These are phyloP conservation scores for Spergularia bocconei DNA, from an alignment of 148 eudicot genomes.

Conservation along the genomic window DNA sequence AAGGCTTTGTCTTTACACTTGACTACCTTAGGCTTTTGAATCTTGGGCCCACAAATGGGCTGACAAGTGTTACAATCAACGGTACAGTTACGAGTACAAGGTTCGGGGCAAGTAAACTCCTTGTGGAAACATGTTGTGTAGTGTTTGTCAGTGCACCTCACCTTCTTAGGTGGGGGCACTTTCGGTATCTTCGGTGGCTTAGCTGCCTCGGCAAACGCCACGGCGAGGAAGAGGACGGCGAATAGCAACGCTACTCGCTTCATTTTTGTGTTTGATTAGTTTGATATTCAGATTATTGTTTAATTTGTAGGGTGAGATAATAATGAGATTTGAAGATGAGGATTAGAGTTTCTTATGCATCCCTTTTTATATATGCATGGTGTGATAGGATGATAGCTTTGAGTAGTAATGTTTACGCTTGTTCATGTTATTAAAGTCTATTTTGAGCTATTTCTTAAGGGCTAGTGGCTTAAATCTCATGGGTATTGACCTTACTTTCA, in stretches of 20 bases:
- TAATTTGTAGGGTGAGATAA: neutral
- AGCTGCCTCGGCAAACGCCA: conserved; percentile 16
- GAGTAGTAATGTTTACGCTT: neutral
- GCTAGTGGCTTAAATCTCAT: neutral
- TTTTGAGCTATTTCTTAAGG: neutral
- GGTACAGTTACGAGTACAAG: conserved; percentile 22
- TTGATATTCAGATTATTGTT: neutral
- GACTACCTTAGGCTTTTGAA: conserved; percentile 26
- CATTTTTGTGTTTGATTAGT: conserved; percentile 5
- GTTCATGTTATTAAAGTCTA: conserved; percentile 6
- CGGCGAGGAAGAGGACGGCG: conserved; percentile 14
- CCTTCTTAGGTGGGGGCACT: conserved; percentile 30
- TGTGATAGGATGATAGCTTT: too few relatives aligned
- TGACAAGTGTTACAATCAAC: conserved; percentile 28
- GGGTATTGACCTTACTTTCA: conserved; percentile 12
- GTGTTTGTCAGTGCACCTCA: conserved; percentile 29
- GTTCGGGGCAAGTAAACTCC: conserved; percentile 10
- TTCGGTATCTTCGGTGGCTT: conserved; percentile 9
- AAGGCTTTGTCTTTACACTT: conserved; percentile 26
- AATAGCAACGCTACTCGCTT: conserved; percentile 1
- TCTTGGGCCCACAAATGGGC: conserved; percentile 19
- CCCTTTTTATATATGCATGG: conserved; percentile 12
- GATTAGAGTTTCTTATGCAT: neutral
- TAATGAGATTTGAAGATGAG: neutral
- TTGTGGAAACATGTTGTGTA: conserved; percentile 12